phyloP scores from a whole-genome alignment of 306 rosid genomes.

The Dicorynia guianensis region DNA sequence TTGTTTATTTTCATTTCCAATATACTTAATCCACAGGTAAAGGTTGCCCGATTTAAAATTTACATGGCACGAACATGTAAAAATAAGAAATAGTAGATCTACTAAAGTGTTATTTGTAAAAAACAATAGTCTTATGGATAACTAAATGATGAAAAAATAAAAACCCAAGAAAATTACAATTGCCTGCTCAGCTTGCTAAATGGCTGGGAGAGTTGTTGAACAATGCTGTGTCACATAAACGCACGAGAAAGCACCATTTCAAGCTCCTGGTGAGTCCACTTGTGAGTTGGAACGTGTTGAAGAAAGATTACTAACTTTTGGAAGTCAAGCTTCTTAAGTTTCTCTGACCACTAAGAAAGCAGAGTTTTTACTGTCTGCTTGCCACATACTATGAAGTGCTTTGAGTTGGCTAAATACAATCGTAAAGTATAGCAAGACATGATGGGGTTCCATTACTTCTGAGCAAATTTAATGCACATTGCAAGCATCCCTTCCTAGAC shows the following conservation, averaged over 20 bases:
- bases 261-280: conserved; percentile 92
- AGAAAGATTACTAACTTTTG: conserved; percentile 98
- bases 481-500: not conserved
- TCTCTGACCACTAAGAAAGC: conserved; percentile 86
- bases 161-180: conserved; percentile 29
- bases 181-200: conserved; percentile 65
- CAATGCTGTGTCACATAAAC: conserved; percentile 99
- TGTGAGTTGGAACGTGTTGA: conserved; percentile 93
- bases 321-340: conserved; percentile 90
- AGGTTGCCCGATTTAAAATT: conserved; percentile 40
- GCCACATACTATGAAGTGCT: too few relatives aligned
- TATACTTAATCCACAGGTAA: conserved; percentile 37
- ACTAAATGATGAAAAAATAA: not conserved
- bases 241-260: conserved; percentile 99
- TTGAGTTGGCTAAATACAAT: too few relatives aligned
- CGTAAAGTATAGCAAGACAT: too few relatives aligned
- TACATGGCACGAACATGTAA: conserved; percentile 50
- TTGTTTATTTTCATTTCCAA: conserved; percentile 32
- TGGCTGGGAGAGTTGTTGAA: conserved; percentile 96
- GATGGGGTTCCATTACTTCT: not conserved
- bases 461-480: not conserved
- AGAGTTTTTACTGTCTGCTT: conserved; percentile 29
- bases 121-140: not conserved
- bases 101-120: conserved; percentile 24
- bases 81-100: conserved; percentile 22